phyloP scores from a whole-genome alignment of 495 filamentous ascomycete species.

The Extremus antarcticus region DNA sequence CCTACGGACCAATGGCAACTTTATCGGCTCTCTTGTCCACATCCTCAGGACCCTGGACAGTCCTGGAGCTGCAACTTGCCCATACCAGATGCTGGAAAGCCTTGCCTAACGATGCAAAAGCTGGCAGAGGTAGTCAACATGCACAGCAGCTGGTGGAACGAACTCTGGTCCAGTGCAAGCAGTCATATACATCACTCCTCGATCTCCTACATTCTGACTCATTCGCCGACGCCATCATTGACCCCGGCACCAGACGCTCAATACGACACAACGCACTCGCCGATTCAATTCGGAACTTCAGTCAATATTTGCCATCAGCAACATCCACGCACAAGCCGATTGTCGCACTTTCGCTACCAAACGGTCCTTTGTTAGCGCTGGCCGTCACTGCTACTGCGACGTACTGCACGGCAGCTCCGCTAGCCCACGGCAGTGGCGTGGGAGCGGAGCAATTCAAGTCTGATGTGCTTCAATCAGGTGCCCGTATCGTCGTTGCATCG shows the following conservation, averaged over 20 bases:
- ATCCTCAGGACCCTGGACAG: neutral
- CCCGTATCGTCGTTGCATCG: constrained; percentile 5
- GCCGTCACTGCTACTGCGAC: constrained; percentile 25
- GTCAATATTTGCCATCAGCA: neutral
- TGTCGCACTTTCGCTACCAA: constrained; percentile 29
- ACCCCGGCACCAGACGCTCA: neutral
- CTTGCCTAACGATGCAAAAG: constrained; percentile 1
- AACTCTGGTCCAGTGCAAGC: neutral
- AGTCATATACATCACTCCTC: neutral
- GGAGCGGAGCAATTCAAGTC: constrained; percentile 22
- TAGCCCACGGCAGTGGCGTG: constrained; percentile 22
- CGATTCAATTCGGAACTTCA: neutral
- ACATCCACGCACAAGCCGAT: constrained; percentile 20
- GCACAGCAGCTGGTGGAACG: neutral
- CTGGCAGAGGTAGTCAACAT: neutral
- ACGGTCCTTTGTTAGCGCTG: constrained; percentile 29
- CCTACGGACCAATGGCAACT: neutral
- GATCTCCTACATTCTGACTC: neutral
- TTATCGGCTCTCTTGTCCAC: neutral
- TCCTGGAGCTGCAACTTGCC: neutral
- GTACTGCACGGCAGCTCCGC: constrained; percentile 29
- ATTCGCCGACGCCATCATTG: neutral
- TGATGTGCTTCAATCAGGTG: constrained; percentile 11
- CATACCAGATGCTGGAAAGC: neutral
- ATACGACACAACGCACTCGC: constrained; percentile 1